Conservation (phyloP, 2,329 filamentous ascomycete species). For the Botrytis galanthina region DNA sequence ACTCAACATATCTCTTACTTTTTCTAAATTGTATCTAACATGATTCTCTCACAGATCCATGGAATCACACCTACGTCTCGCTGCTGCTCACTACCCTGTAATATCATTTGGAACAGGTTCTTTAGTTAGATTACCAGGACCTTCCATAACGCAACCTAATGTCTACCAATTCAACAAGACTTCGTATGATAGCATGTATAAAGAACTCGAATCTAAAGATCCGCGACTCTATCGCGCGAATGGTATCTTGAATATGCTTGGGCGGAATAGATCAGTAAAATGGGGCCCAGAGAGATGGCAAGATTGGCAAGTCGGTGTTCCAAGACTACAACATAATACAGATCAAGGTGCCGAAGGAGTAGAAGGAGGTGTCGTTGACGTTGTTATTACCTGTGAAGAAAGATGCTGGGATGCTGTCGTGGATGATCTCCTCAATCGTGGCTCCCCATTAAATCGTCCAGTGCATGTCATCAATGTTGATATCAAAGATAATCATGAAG, state of each 20-base stretch:
- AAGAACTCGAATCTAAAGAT: conserved; percentile 84
- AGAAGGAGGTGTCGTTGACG: conserved; percentile 85
- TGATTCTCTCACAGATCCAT: conserved; percentile 63
- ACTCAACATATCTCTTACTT: conserved; percentile 31
- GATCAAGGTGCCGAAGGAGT: conserved; percentile 78
- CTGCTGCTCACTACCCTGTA: conserved; percentile 84
- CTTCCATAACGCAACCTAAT: conserved; percentile 88
- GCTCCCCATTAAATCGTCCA: conserved; percentile 81
- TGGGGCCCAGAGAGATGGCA: conserved; percentile 97
- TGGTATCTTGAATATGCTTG: conserved; percentile 92
- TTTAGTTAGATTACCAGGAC: conserved; percentile 87
- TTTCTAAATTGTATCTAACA: background rate
- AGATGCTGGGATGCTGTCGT: conserved; percentile 97
- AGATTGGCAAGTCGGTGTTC: conserved; percentile 88
- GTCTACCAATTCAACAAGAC: conserved; percentile 98
- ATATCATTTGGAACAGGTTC: conserved; percentile 97
- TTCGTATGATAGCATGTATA: conserved; percentile 92
- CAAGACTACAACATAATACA: conserved; percentile 70
- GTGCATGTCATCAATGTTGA: conserved; percentile 99
- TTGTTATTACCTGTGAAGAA: conserved; percentile 97
- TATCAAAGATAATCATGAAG: conserved; percentile 97
- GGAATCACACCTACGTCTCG: conserved; percentile 95
- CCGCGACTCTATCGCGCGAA: conserved; percentile 84
- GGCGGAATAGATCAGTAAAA: conserved; percentile 87
- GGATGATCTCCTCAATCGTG: conserved; percentile 85